Evolutionary conservation across 345 rosid species (phyloP).

Genomic region (Eucalyptus sideroxylon): DNA sequence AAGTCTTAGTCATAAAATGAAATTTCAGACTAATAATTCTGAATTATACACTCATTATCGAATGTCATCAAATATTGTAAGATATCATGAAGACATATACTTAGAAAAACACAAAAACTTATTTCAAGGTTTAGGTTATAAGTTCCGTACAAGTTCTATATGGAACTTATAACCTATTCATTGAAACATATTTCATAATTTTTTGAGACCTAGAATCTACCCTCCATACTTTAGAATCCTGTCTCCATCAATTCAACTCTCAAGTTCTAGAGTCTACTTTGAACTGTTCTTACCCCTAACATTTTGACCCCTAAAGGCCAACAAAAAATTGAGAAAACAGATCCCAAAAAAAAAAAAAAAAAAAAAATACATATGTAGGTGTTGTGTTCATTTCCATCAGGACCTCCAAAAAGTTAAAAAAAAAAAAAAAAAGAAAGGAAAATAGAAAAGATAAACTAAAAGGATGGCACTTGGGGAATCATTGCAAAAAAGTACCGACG

Average conservation of each 20-base stretch:
- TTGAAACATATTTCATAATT: rapidly evolving
- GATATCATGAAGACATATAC: no score
- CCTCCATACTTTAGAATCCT: no score
- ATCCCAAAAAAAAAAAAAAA: background rate
- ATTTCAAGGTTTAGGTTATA: no score
- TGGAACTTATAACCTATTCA: rapidly evolving
- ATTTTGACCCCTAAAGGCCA: background rate
- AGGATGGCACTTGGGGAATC: background rate
- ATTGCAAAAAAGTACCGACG: background rate
- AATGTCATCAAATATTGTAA: rapidly evolving
- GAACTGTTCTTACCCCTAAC: no score
- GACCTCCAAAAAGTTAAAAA: background rate
- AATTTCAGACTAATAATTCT: no score
- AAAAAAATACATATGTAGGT: background rate
- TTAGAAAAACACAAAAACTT: no score
- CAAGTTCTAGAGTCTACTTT: no score
- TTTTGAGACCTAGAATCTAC: no score
- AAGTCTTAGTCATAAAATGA: no score
- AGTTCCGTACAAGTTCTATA: no score
- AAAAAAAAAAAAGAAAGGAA: background rate
- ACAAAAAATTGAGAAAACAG: background rate
- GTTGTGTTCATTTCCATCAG: background rate
- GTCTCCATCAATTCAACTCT: no score
- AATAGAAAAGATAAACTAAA: background rate
- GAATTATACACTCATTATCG: no score